phyloP scores from a whole-genome alignment of 208 protist species.

The Lotmaria passim region DNA sequence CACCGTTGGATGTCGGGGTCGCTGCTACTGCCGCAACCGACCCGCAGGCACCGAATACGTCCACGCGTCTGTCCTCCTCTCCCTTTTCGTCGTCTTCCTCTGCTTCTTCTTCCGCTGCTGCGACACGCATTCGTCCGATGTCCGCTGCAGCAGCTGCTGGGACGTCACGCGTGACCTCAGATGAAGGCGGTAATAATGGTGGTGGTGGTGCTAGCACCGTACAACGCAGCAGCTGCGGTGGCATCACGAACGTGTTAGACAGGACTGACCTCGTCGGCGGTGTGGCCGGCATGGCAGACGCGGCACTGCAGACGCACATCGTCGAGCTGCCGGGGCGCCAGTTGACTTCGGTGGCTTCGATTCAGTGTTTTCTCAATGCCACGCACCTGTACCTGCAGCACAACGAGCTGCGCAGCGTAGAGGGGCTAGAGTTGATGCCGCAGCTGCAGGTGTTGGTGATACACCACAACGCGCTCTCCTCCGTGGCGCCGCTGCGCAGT shows the following conservation, averaged over 20 bases:
- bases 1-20: background rate
- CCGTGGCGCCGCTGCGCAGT: slow-evolving; percentile 48
- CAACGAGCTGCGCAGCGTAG: slow-evolving; percentile 60
- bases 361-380: slow-evolving; percentile 76
- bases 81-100: background rate
- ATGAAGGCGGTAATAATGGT: too few relatives aligned
- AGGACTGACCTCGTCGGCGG: slow-evolving; percentile 52
- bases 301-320: slow-evolving; percentile 51
- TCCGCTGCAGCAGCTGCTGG: too few relatives aligned
- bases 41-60: background rate
- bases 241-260: slow-evolving; percentile 44
- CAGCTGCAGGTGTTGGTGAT: slow-evolving; percentile 75
- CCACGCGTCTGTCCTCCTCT: background rate
- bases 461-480: slow-evolving; percentile 72
- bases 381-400: slow-evolving; percentile 84
- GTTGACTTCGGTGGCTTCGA: slow-evolving; percentile 38
- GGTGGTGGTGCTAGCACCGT: background rate
- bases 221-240: background rate
- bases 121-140: too few relatives aligned
- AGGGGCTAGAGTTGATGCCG: slow-evolving; percentile 65
- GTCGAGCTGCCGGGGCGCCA: slow-evolving; percentile 55
- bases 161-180: too few relatives aligned
- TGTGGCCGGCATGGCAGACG: slow-evolving; percentile 65
- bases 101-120: background rate
- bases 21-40: too few relatives aligned